Base-by-base conservation (phyloP, 257 asterid genomes). In the Penstemon eatonii region DNA sequence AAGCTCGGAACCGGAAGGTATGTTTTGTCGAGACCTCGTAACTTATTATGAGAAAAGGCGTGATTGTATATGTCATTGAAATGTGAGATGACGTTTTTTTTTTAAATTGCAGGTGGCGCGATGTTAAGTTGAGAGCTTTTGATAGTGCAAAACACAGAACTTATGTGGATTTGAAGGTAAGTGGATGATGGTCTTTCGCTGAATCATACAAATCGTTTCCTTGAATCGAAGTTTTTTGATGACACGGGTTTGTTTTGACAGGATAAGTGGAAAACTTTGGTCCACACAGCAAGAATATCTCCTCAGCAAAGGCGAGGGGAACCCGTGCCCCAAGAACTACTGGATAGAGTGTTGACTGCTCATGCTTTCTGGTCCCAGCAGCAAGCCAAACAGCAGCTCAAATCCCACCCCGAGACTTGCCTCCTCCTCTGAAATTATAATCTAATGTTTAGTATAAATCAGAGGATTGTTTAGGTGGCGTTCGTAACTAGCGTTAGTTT, bases 261-360 rank as follows among this genome's bases (percentile, higher is more conserved):
- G 99, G 99, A 93, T 73, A 93, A 93, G 85, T 93, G 99, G 99
- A 91, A 94, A 63, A 94, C 99, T 2, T 73, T 91, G 75, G 99
- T 94, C 66, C 99, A 94, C 83, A 94, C 99, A 3, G 99, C 99
- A 60, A 87, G 91, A 73, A 94, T 94, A 63, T 89, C 98, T 33
- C 99, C 99, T 47, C 99, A 91, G 73, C 99, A 94, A 63, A 83
- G 99, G 74, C 83, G 99, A 63, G 99, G 98, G 0, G 96, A 94
- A 76, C 99, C 99, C 0, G 97, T 91, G 65, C 98, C 99, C 2
- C 99, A 94, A 68, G 99, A 89, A 79, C 96, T 94, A 10, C 83
- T 91, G 51, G 96, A 94, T 64, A 72, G 99, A 59, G 99, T 94
- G 18, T 68, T 94, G 73, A 76, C 90, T 7, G 97, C 99, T 0